Percentiles rank a stretch among this genome's conserved stretches.
Evolutionary conservation across 345 rosid species (phyloP).

Genomic region (Eucalyptus lansdowneana): DNA sequence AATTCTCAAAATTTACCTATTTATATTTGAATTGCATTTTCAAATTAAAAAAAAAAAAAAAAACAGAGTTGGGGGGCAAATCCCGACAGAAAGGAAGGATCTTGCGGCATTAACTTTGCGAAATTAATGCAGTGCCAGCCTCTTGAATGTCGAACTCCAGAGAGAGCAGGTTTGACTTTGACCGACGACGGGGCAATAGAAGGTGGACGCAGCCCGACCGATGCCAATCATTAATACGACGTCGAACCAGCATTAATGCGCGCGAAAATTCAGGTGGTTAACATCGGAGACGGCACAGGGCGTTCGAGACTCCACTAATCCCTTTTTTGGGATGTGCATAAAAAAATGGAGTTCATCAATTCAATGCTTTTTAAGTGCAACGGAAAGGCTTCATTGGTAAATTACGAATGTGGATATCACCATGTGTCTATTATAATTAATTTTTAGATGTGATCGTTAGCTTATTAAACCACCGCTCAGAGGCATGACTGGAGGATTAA

Average conservation of each 20-base stretch:
- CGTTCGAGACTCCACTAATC: background rate
- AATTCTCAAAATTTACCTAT: background rate
- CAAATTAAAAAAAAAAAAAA: background rate
- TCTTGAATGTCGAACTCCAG: background rate
- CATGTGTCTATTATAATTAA: background rate
- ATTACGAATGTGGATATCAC: background rate
- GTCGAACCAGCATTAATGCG: background rate
- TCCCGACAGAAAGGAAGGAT: background rate
- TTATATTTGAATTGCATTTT: background rate
- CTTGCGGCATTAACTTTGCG: background rate
- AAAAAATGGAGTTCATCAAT: background rate
- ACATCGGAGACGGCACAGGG: background rate
- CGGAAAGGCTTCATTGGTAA: background rate
- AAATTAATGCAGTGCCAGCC: background rate
- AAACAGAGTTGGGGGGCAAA: background rate
- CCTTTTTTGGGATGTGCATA: background rate
- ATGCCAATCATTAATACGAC: background rate
- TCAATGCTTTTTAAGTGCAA: background rate
- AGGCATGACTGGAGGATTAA: background rate
- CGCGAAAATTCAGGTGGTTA: background rate
- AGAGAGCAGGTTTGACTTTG: background rate
- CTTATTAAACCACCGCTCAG: background rate
- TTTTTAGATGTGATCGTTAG: too few species aligned
- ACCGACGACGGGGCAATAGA: background rate
- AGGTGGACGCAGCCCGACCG: background rate